Base-by-base conservation (phyloP, 148 eudicot species). In the Salicornia ramosissima region DNA sequence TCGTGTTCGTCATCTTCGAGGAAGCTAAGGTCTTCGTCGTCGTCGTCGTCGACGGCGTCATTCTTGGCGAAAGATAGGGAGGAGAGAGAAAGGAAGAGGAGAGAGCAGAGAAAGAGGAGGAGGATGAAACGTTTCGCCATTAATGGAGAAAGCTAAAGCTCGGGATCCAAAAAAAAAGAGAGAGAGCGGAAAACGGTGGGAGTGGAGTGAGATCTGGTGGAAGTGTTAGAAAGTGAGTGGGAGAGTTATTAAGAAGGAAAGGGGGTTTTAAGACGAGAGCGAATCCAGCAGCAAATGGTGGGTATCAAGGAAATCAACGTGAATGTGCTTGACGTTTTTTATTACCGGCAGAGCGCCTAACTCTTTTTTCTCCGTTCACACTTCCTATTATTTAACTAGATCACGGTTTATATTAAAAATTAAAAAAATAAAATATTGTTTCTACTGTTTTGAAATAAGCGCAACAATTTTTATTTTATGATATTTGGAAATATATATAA, bases 11-110 rank as follows among this genome's bases (percentile, higher is more conserved):
- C 79, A 71, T 79, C 77, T 59, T 83, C 85, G 42, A 88, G 86
- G 75, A 86, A 87, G 84, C 85, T 80, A 73, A 89, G 92, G 81
- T 89, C 95, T 45, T 82, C 83, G 72, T 80, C 84, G 70, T 65
- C 75, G 74, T 71, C 69, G 65, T 67, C 72, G 28, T 24, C 33
- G 34, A 74, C 21, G 67, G 54, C 10, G 36, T 72, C 34, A 50
- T 71, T 29, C 33, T 29, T 74, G 78, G 82, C 51, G 71, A 68
- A 42, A 56, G 80, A 40, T 13, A 68, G 54, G 30, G 79, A 25
- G 75, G 81, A 60, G 78, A 79, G 72, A 68, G 83, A 76, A n/a
- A 65, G 64, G 54, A 71, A 11, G 26, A 62, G 71, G 62, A 86
- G 78, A 54, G 75, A 49, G 74, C 82, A 60, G 74, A 84, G 77